phyloP scores from a whole-genome alignment of 2,329 filamentous ascomycete genomes.

The Madurella mycetomatis region DNA sequence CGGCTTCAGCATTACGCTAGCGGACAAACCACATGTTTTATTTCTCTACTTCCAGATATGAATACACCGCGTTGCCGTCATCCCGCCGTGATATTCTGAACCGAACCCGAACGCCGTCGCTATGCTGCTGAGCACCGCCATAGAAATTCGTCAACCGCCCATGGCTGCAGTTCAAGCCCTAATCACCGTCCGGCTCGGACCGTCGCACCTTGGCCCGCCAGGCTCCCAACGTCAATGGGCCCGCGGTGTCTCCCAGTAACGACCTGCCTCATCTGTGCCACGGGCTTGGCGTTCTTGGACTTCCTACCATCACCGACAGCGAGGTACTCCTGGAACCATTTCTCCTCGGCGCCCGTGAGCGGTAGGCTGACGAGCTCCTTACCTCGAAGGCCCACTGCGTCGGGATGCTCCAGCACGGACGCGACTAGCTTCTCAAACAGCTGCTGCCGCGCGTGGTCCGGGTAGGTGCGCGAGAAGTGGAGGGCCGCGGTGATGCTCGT shows the following conservation, averaged over 20 bases:
- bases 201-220: conserved; percentile 5
- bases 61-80: neutral
- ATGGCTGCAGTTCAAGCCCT: neutral
- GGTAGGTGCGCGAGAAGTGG: conserved; percentile 64
- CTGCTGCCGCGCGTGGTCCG: conserved; percentile 55
- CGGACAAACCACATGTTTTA: no score
- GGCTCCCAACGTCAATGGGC: conserved; percentile 1
- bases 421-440: conserved; percentile 65
- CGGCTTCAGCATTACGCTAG: no score
- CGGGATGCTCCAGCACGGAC: conserved; percentile 45
- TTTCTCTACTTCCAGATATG: no score
- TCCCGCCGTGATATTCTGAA: neutral
- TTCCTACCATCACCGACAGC: conserved; percentile 60
- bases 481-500: conserved; percentile 69
- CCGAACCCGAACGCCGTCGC: conserved; percentile 14
- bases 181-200: conserved; percentile 7
- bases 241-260: conserved; percentile 22
- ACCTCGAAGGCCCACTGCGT: conserved; percentile 48
- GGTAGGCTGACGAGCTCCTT: conserved; percentile 70
- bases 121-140: conserved; percentile 3
- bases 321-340: conserved; percentile 68
- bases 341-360: conserved; percentile 65
- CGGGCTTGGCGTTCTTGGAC: conserved; percentile 38
- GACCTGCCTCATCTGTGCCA: conserved; percentile 24
- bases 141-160: neutral